Evolutionary conservation across 2,329 filamentous ascomycete genomes (phyloP).

Genomic region (Colletotrichum siamense): DNA sequence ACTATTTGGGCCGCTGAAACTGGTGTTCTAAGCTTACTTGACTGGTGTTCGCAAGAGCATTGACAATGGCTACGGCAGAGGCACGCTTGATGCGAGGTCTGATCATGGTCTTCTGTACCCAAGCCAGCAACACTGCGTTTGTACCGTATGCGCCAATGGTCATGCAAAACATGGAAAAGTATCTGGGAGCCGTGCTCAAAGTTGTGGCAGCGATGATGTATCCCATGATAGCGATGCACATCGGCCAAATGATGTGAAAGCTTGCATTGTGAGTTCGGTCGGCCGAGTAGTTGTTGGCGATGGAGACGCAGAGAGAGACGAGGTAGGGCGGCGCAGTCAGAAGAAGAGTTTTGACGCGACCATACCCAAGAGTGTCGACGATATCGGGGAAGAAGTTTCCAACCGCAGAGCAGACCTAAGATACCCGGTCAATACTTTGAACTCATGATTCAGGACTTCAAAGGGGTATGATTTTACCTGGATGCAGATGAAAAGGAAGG

Average conservation of each 20-base stretch:
- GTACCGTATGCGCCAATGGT: background rate
- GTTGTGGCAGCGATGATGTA: background rate
- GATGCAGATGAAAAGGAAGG: background rate
- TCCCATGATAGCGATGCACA: background rate
- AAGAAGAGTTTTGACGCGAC: conserved; percentile 57
- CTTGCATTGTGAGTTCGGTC: background rate
- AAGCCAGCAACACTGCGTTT: background rate
- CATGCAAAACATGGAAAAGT: background rate
- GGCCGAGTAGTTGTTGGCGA: background rate
- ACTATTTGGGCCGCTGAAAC: background rate
- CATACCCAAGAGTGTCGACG: conserved; percentile 64
- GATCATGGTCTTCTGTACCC: background rate
- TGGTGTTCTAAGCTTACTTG: background rate
- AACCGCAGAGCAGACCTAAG: conserved; percentile 54
- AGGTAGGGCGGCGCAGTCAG: conserved; percentile 51
- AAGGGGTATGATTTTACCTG: background rate
- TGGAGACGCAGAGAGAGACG: background rate
- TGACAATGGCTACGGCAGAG: background rate
- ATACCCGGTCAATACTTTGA: background rate
- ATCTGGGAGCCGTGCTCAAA: background rate
- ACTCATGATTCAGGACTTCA: background rate
- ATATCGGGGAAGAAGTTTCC: conserved; percentile 72
- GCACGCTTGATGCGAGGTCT: background rate
- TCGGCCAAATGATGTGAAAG: background rate
- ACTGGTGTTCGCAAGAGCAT: background rate